Evolutionary conservation across 192 early-diverging fungal genomes (phyloP).

Genomic region (Dimargaris cristalligena): DNA sequence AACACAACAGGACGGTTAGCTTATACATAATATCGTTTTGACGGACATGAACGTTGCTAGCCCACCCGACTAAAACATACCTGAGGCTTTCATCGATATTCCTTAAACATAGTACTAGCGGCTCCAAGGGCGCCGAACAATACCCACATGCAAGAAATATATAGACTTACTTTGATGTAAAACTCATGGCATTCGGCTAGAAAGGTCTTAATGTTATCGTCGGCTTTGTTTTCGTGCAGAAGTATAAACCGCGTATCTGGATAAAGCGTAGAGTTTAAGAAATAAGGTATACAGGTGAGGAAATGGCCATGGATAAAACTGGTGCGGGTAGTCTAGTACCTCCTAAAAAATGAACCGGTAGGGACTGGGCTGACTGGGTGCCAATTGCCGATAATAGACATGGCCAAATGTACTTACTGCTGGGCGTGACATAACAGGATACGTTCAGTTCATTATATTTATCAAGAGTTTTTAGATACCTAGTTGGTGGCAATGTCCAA

Average conservation of each 20-base stretch:
- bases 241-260: constrained; percentile 63
- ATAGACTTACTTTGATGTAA: constrained; percentile 59
- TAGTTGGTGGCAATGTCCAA: too few relatives aligned
- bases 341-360: too few relatives aligned
- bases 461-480: constrained; percentile 89
- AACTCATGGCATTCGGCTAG: constrained; percentile 71
- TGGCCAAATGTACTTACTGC: constrained; percentile 29
- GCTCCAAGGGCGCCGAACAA: neutral
- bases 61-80: neutral
- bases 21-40: neutral
- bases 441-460: constrained; percentile 88
- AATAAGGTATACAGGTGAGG: too few relatives aligned
- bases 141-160: neutral
- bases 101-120: neutral
- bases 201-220: constrained; percentile 65
- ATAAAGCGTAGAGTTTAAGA: too few relatives aligned
- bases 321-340: too few relatives aligned
- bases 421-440: constrained; percentile 80
- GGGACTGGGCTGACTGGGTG: too few relatives aligned
- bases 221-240: constrained; percentile 58
- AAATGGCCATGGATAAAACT: too few relatives aligned
- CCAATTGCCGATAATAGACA: neutral
- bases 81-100: neutral
- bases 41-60: neutral
- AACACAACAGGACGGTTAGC: neutral